Percentiles rank a stretch among this genome's conserved stretches.
Evolutionary conservation across 208 protist genomes (phyloP).

Genomic region (Trypanosoma brucei): DNA sequence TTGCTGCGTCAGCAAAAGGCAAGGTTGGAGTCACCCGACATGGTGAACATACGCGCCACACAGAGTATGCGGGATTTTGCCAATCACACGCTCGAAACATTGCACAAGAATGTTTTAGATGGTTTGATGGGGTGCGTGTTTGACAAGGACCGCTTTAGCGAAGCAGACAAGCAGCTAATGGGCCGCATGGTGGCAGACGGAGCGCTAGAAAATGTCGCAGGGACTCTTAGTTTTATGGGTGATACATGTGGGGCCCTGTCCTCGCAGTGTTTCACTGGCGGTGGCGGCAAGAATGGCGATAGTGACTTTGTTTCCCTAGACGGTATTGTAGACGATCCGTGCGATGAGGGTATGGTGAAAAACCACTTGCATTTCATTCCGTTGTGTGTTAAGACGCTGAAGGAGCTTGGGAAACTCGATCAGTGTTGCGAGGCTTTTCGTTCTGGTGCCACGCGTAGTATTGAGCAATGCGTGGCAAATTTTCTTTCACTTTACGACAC

Average conservation of each 20-base stretch:
- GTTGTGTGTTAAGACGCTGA: conserved; percentile 62
- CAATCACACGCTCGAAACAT: conserved; percentile 33
- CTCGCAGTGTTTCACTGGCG: neutral
- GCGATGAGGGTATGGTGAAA: conserved; percentile 30
- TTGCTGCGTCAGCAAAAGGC: conserved; percentile 38
- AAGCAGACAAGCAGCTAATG: conserved; percentile 57
- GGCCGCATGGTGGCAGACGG: conserved; percentile 40
- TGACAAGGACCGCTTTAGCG: conserved; percentile 52
- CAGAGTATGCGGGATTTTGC: conserved; percentile 56
- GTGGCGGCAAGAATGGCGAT: neutral
- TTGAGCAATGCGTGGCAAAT: conserved; percentile 64
- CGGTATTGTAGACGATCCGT: conserved; percentile 41
- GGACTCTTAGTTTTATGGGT: conserved; percentile 1
- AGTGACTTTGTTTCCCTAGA: neutral
- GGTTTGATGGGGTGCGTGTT: conserved; percentile 77
- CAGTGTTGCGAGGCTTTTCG: conserved; percentile 75
- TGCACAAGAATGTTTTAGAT: conserved; percentile 66
- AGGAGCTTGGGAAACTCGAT: conserved; percentile 56
- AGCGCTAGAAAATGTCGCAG: conserved; percentile 8
- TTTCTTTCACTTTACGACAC: conserved; percentile 75
- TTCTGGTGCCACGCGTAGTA: conserved; percentile 44
- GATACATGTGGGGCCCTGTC: neutral
- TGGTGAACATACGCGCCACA: conserved; percentile 49
- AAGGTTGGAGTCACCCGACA: conserved; percentile 32
- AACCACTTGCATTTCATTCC: conserved; percentile 77